Conservation (phyloP, 257 asterid species). For the Striga asiatica region DNA sequence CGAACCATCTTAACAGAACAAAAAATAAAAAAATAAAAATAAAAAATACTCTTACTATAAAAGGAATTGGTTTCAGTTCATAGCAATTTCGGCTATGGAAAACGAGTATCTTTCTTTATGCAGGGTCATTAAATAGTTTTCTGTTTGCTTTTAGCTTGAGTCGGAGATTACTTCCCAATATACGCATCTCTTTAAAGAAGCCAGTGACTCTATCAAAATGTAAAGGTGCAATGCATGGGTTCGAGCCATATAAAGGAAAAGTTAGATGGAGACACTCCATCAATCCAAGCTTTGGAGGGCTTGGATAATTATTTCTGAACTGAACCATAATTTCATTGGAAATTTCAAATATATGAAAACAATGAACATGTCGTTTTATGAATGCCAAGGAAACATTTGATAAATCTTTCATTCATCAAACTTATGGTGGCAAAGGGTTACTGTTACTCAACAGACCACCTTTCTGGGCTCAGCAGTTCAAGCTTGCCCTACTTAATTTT, state of each 20-base stretch:
- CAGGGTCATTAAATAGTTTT: too few species aligned
- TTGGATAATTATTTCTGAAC: not conserved
- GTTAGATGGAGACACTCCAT: not conserved
- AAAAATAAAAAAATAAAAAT: not conserved
- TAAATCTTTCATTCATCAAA: not conserved
- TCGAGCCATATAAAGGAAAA: too few species aligned
- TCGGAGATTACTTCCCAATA: too few species aligned
- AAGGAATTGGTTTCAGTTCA: not conserved
- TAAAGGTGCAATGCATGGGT: not conserved
- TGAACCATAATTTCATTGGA: not conserved
- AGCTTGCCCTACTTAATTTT: not conserved
- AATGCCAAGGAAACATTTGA: not conserved
- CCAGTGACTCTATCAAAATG: not conserved
- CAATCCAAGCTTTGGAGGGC: not conserved
- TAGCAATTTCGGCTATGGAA: not conserved
- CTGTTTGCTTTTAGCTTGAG: too few species aligned
- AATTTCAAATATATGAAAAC: not conserved
- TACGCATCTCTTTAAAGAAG: too few species aligned
- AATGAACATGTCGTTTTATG: not conserved
- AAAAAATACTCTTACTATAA: not conserved
- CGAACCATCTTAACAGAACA: not conserved
- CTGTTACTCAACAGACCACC: not conserved
- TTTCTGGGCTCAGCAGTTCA: not conserved
- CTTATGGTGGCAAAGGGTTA: not conserved
- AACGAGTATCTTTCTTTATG: too few species aligned